Evolutionary conservation across 2,329 filamentous ascomycete species (phyloP).

Genomic region (Pezicula neosporulosa): DNA sequence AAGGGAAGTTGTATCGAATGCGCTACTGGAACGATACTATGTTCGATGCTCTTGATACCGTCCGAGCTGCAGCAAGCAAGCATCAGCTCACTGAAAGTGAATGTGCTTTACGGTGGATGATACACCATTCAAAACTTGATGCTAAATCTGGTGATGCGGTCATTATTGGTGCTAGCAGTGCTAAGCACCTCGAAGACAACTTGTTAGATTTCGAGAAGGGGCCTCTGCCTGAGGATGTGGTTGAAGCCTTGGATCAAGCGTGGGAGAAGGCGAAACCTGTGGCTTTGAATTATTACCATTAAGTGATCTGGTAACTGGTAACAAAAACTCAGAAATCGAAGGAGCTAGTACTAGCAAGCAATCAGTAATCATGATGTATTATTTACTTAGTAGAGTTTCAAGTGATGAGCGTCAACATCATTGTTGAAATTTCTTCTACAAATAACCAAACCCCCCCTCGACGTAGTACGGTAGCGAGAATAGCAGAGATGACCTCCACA

Average conservation of each 20-base stretch:
- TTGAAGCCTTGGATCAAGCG: slow-evolving; percentile 71
- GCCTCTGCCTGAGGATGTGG: slow-evolving; percentile 72
- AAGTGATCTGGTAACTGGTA: too few species aligned
- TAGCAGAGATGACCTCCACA: too few species aligned
- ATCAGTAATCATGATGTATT: too few species aligned
- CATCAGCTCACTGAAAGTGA: slow-evolving; percentile 69
- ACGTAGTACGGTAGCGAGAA: too few species aligned
- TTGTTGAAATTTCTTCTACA: too few species aligned
- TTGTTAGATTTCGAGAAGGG: slow-evolving; percentile 60
- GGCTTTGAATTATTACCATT: too few species aligned
- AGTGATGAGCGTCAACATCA: too few species aligned
- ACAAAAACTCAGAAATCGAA: too few species aligned
- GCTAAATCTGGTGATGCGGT: slow-evolving; percentile 53
- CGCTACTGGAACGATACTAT: slow-evolving; percentile 57
- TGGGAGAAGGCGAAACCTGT: slow-evolving; percentile 44
- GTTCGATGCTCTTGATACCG: slow-evolving; percentile 61
- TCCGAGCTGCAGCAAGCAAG: slow-evolving; percentile 66
- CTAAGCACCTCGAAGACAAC: slow-evolving; percentile 55
- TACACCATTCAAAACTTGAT: slow-evolving; percentile 64
- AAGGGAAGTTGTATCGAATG: slow-evolving; percentile 46
- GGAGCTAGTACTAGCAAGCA: too few species aligned
- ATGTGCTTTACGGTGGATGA: slow-evolving; percentile 70
- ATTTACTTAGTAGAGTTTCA: too few species aligned
- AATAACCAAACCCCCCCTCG: too few species aligned
- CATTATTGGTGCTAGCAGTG: slow-evolving; percentile 55